A percentile compares a stretch with the other conserved stretches of the same genome.
Conservation (phyloP, 495 filamentous ascomycete genomes). For the Aspergillus steynii region DNA sequence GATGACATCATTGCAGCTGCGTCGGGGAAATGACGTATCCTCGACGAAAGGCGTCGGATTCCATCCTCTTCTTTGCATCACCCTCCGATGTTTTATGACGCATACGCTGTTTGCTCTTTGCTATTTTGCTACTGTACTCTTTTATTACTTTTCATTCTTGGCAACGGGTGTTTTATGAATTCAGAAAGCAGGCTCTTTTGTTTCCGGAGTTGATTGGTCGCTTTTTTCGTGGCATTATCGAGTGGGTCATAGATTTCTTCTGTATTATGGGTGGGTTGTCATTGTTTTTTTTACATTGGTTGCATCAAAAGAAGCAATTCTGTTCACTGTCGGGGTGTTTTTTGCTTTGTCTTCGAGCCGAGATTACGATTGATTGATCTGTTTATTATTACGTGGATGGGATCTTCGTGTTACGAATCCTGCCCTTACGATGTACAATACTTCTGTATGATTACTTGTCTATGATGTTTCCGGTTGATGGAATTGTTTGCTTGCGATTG, state of each 20-base stretch:
- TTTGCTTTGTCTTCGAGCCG: slow-evolving; percentile 4
- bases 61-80: slow-evolving; percentile 5
- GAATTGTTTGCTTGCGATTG: neutral
- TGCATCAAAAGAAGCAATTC: slow-evolving; percentile 23
- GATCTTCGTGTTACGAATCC: slow-evolving; percentile 16
- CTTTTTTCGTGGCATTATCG: slow-evolving; percentile 5
- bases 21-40: slow-evolving; percentile 10
- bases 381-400: slow-evolving; percentile 5
- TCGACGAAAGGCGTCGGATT: neutral
- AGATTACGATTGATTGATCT: slow-evolving; percentile 8
- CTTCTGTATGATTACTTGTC: slow-evolving; percentile 21
- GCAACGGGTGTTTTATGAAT: slow-evolving; percentile 12
- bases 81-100: slow-evolving; percentile 18
- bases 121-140: neutral
- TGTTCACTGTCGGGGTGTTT: slow-evolving; percentile 3
- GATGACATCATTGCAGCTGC: slow-evolving; percentile 25
- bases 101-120: slow-evolving; percentile 6
- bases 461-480: slow-evolving; percentile 16
- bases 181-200: slow-evolving; percentile 16
- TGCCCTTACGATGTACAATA: slow-evolving; percentile 23
- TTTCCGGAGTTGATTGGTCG: neutral
- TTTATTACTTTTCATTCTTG: slow-evolving; percentile 13
- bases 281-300: slow-evolving; percentile 15
- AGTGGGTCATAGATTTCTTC: slow-evolving; percentile 13
- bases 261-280: neutral